Percentiles rank a stretch among this genome's conserved stretches.
phyloP scores from a whole-genome alignment of 148 eudicot species.

The Rhododendron ovatum region DNA sequence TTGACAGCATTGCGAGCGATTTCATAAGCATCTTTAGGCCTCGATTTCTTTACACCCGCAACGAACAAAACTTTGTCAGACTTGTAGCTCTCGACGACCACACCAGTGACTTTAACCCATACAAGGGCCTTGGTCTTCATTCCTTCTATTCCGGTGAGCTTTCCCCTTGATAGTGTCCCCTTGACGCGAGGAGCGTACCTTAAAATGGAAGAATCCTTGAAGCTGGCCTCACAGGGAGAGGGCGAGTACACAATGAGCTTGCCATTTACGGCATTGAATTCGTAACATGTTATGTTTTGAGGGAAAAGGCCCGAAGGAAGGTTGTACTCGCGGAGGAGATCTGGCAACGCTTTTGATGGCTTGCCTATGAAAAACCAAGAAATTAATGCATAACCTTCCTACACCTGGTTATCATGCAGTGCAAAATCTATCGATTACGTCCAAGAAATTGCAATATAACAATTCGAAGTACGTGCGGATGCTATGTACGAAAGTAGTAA shows the following conservation, averaged over 20 bases:
- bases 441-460: not conserved
- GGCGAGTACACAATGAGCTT: conserved; percentile 68
- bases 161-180: conserved; percentile 66
- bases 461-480: not conserved
- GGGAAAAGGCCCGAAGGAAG: conserved; percentile 82
- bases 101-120: conserved; percentile 75
- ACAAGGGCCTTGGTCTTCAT: conserved; percentile 85
- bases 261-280: conserved; percentile 59
- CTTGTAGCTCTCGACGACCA: conserved; percentile 62
- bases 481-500: not conserved
- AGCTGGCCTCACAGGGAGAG: conserved; percentile 64
- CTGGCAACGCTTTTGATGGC: conserved; percentile 57
- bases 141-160: conserved; percentile 74
- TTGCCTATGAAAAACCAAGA: conserved; percentile 40
- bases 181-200: conserved; percentile 71
- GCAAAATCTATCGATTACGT: not conserved
- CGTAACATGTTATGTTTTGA: conserved; percentile 61
- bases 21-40: conserved; percentile 63
- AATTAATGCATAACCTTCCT: not conserved
- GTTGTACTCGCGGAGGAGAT: conserved; percentile 71
- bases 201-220: conserved; percentile 73
- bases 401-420: not conserved
- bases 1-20: conserved; percentile 50
- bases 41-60: conserved; percentile 76
- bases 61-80: conserved; percentile 80